Evolutionary conservation across 306 rosid genomes (phyloP), one percentile per base, ranked within the genome.

Genomic region (Fagus crenata): DNA sequence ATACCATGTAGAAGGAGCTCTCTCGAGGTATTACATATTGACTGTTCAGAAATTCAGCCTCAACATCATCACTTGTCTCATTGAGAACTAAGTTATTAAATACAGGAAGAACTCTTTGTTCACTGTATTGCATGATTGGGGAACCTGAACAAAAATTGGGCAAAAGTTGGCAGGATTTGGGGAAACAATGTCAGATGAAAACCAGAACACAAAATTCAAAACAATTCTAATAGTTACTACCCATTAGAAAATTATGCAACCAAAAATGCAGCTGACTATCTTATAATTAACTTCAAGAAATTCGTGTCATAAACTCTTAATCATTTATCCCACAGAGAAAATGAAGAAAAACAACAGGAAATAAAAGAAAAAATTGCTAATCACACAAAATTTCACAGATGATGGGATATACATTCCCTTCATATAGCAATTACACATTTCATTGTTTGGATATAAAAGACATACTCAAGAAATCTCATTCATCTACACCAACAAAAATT

Each of bases 1-100:
- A 83, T 90, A 95, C 98, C 97, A 90, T 92, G 89, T 89, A 89
- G 89, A 95, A 90, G 81, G 89, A 85, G 76, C 98, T 90, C 78
- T 86, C 83, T 5, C 68, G 84, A 18, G 98, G 98, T 12, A 92
- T 53, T 55, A 95, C 67, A 81, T 88, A 95, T 60, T 1, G 75
- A 84, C 75, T 75, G 81, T 68, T 64, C 80, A 88, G 56, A 89
- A 92, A 86, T 72, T 88, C 90, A 64, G 92, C 97, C 75, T 90
- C 93, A 0, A 73, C 81, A n/a, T 95, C 98, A 60, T 83, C 89
- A 75, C 60, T 11, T 12, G 81, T 89, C 64, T 95, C 97, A 75
- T 92, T 95, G 37, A 79, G 82, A 53, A 94, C 90, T 81, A 90
- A 82, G 82, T 85, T 89, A 85, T 90, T 85, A 83, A 94, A 92